A percentile compares a stretch with the other conserved stretches of the same genome.
Evolutionary conservation across 306 rosid species (phyloP).

Genomic region (Trichosanthes truncata): DNA sequence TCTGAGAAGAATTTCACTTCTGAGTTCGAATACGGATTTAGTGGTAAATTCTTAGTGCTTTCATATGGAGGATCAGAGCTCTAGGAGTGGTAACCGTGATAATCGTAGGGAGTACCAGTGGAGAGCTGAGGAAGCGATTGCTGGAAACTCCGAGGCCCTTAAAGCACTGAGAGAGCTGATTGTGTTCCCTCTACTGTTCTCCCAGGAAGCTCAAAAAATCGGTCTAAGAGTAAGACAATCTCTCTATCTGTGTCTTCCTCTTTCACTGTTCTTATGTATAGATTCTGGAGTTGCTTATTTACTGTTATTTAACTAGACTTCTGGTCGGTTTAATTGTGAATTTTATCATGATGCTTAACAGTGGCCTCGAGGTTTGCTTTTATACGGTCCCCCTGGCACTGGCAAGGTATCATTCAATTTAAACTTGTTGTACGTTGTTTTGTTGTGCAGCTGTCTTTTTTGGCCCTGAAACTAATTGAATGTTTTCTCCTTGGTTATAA

Average conservation of each 20-base stretch:
- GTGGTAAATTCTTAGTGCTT: background rate
- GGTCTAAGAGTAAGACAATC: slow-evolving; percentile 53
- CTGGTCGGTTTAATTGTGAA: background rate
- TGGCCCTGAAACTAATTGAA: background rate
- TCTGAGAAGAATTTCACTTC: background rate
- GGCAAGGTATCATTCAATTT: slow-evolving; percentile 56
- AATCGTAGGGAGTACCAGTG: slow-evolving; percentile 10
- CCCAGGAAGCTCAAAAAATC: slow-evolving; percentile 38
- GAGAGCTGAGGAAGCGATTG: slow-evolving; percentile 72
- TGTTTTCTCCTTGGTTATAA: background rate
- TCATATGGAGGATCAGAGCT: slow-evolving; percentile 24
- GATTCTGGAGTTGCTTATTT: background rate
- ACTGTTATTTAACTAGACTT: background rate
- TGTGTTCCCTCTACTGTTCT: slow-evolving; percentile 47
- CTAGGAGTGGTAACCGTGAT: slow-evolving; percentile 6
- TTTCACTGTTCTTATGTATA: background rate
- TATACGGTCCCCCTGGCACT: slow-evolving; percentile 90
- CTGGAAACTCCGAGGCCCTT: slow-evolving; percentile 64
- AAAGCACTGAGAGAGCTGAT: slow-evolving; percentile 71
- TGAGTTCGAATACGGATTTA: background rate
- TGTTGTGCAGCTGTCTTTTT: background rate
- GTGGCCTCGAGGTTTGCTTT: slow-evolving; percentile 83
- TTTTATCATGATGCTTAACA: slow-evolving; percentile 19
- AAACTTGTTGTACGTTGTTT: background rate
- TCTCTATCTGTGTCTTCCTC: background rate